Percentiles rank a stretch among this genome's conserved stretches.
Evolutionary conservation across 2,329 filamentous ascomycete species (phyloP).

Genomic region (Colletotrichum lentis): DNA sequence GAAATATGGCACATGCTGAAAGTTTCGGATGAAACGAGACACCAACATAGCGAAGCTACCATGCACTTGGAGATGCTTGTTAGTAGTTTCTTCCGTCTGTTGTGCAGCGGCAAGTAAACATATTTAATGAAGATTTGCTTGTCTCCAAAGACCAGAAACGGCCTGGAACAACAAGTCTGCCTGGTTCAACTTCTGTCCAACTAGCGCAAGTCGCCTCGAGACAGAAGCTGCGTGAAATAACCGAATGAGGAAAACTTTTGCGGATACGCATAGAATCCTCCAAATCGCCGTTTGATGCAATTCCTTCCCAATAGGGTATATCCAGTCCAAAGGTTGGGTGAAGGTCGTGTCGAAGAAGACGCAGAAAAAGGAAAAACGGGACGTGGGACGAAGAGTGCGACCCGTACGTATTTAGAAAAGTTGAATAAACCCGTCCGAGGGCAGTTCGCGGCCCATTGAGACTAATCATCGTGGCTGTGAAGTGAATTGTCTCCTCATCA

Average conservation of each 20-base stretch:
- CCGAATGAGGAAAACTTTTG: conserved; percentile 10
- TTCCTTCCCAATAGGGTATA: conserved; percentile 31
- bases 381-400: conserved; percentile 1
- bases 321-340: conserved; percentile 28
- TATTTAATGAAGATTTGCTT: conserved; percentile 15
- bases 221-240: neutral
- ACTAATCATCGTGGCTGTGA: conserved; percentile 22
- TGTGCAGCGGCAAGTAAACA: neutral
- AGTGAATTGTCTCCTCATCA: conserved; percentile 19
- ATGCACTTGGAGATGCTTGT: neutral
- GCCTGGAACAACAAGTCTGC: neutral
- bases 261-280: conserved; percentile 16
- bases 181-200: neutral
- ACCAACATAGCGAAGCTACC: conserved; percentile 8
- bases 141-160: too few relatives aligned
- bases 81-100: neutral
- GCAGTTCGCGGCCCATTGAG: conserved; percentile 10
- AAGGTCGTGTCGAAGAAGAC: too few relatives aligned
- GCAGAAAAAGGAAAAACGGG: too few relatives aligned
- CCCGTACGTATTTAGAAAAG: conserved; percentile 18
- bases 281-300: conserved; percentile 29
- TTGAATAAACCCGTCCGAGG: conserved; percentile 11
- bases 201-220: neutral
- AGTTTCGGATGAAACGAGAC: conserved; percentile 29
- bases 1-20: conserved; percentile 2